These are phyloP conservation scores for Telopea speciosissima DNA, from an alignment of 177 flowering plant genomes.

Conservation along the genomic window DNA sequence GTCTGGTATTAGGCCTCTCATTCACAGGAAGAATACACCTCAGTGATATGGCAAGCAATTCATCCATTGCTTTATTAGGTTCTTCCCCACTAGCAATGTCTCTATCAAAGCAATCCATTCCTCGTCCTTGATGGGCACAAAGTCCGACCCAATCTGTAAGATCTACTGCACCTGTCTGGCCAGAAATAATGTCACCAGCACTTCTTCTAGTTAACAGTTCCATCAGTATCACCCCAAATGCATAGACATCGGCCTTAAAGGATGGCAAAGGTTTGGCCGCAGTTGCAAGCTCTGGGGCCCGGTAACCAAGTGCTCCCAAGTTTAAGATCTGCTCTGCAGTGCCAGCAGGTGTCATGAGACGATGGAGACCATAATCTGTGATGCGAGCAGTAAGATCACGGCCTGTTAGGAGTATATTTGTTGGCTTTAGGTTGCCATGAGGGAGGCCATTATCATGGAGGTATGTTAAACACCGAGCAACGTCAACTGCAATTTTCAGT, in stretches of 20 bases:
- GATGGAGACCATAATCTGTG: conserved; percentile 60
- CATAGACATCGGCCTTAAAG: conserved; percentile 62
- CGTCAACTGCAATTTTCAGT: conserved; percentile 53
- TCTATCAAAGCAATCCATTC: conserved; percentile 66
- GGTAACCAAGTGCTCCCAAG: conserved; percentile 63
- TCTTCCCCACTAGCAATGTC: conserved; percentile 62
- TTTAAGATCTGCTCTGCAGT: conserved; percentile 65
- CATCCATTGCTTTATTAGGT: conserved; percentile 52
- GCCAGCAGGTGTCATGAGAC: conserved; percentile 66
- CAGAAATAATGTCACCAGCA: conserved; percentile 71
- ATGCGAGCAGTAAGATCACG: conserved; percentile 37
- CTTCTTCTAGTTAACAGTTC: conserved; percentile 66
- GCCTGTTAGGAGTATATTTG: conserved; percentile 48
- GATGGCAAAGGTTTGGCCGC: conserved; percentile 53
- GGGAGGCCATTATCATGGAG: conserved; percentile 63
- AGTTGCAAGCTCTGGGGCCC: conserved; percentile 59
- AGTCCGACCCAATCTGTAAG: conserved; percentile 71
- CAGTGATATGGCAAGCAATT: conserved; percentile 50
- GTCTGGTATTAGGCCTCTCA: conserved; percentile 68
- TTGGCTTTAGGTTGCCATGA: conserved; percentile 68
- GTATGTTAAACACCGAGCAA: conserved; percentile 47
- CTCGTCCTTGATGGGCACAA: conserved; percentile 59
- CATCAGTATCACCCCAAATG: conserved; percentile 68
- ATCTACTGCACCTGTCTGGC: conserved; percentile 68
- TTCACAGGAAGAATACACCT: conserved; percentile 60